Base-by-base conservation (phyloP, 305 asterid genomes). In the Petunia hybrid region DNA sequence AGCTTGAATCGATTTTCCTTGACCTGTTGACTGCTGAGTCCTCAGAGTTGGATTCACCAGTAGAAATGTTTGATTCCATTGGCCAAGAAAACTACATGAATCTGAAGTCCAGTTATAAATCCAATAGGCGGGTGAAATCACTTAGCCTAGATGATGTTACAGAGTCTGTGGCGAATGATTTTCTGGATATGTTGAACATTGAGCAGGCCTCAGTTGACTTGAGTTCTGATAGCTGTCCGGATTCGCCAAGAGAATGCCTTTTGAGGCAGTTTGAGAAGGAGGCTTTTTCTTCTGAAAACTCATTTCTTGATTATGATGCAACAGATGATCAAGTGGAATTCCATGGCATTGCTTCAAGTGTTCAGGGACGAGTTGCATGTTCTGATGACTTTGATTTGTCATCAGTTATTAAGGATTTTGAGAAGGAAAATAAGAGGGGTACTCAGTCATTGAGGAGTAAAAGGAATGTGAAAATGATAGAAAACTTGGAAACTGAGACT, bases 111-210 rank as follows among this genome's bases (percentile, higher is more conserved):
- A 84, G 83, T 46, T 81, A 68, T 69, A 71, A 79, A 62, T 75
- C 80, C 61, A 83, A 86, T 59, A 87, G 75, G 87, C 78, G 83
- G 73, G 81, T 57, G 65, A 88, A 86, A 83, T 89, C 95, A 39
- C 90, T 80, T 81, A 88, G 89, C 90, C 80, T 91, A 84, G 95
- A 87, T 81, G 92, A 89, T 81, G 82, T 86, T 63, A 89, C 91
- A 70, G 97, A 93, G 78, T 89, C 93, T 4, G 93, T 95, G 67
- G 97, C 93, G 77, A 88, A 92, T 68, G 97, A 94, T 75, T 95
- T 92, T 89, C 95, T 95, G 77, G 79, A 87, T 83, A 89, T 91
- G 95, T 78, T 95, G 87, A 86, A 87, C 75, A 40, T 81, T 81
- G 91, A 83, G 71, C 90, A 82, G 84, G 78, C 80, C 80, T 88